phyloP scores from a whole-genome alignment of 2,329 filamentous ascomycete species.

The Chrysosporium keratinophilum region DNA sequence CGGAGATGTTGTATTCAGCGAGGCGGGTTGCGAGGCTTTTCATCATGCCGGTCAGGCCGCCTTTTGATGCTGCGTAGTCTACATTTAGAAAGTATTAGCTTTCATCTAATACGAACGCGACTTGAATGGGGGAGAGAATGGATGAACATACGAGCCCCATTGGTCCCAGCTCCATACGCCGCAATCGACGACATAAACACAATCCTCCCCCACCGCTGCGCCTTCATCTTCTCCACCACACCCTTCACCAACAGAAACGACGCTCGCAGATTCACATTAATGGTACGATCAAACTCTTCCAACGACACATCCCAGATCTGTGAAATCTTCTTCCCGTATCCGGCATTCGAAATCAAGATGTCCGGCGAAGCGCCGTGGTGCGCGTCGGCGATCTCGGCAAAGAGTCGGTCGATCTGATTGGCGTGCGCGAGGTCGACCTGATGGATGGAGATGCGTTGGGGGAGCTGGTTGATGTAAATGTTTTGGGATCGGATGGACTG shows the following conservation, averaged over 20 bases:
- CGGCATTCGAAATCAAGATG: constrained; percentile 57
- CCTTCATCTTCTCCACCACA: constrained; percentile 51
- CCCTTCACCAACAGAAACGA: constrained; percentile 53
- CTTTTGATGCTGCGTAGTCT: constrained; percentile 51
- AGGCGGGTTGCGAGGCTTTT: constrained; percentile 52
- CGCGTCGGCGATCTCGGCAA: constrained; percentile 43
- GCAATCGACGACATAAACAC: constrained; percentile 56
- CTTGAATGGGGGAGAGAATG: background rate
- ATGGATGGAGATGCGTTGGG: constrained; percentile 43
- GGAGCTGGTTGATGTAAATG: constrained; percentile 14
- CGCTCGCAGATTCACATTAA: constrained; percentile 52
- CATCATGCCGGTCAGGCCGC: constrained; percentile 55
- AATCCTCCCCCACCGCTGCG: constrained; percentile 52
- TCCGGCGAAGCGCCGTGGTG: constrained; percentile 47
- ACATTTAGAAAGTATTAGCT: background rate
- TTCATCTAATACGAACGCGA: background rate
- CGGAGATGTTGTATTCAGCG: constrained; percentile 51
- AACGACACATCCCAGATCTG: constrained; percentile 50
- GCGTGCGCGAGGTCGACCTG: constrained; percentile 48
- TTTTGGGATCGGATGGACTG: constrained; percentile 30
- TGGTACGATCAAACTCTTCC: constrained; percentile 54
- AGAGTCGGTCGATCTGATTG: constrained; percentile 46
- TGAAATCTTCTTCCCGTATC: constrained; percentile 52
- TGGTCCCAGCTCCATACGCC: constrained; percentile 53
- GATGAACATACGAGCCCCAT: constrained; percentile 44